Evolutionary conservation across 768 basidiomycete species (phyloP).

Genomic region (Boletus sensibilis): DNA sequence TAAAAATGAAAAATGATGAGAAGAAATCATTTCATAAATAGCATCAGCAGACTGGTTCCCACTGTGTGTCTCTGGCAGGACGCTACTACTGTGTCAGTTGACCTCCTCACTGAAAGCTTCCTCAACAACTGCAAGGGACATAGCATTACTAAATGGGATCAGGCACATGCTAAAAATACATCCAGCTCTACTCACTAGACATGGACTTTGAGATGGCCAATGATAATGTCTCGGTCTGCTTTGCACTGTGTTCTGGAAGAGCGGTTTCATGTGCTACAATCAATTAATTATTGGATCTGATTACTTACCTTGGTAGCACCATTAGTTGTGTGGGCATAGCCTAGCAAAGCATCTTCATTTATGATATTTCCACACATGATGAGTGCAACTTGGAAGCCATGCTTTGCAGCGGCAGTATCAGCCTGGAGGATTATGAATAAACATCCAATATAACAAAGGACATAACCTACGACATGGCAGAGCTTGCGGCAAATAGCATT

Average conservation of each 20-base stretch:
- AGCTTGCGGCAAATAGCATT: not conserved
- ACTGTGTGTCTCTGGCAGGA: not conserved
- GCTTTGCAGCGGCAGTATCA: not conserved
- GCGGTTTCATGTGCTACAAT: not conserved
- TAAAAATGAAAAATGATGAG: too few species aligned
- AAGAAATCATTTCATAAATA: too few species aligned
- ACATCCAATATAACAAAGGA: not conserved
- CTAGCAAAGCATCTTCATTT: not conserved
- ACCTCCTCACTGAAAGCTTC: not conserved
- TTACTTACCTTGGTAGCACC: not conserved
- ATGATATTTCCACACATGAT: constrained; percentile 2
- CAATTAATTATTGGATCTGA: not conserved
- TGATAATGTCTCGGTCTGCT: not conserved
- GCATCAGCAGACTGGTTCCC: not conserved
- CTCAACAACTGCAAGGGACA: not conserved
- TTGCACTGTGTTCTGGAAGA: not conserved
- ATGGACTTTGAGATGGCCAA: constrained; percentile 8
- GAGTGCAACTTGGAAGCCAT: not conserved
- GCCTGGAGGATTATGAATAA: not conserved
- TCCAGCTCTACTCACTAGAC: not conserved
- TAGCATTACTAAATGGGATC: not conserved
- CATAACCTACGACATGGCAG: not conserved
- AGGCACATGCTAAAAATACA: not conserved
- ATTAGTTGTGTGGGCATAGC: not conserved
- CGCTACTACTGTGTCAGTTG: not conserved